Evolutionary conservation across 768 basidiomycete genomes (phyloP).

Genomic region (Pulveroboletus sp.): DNA sequence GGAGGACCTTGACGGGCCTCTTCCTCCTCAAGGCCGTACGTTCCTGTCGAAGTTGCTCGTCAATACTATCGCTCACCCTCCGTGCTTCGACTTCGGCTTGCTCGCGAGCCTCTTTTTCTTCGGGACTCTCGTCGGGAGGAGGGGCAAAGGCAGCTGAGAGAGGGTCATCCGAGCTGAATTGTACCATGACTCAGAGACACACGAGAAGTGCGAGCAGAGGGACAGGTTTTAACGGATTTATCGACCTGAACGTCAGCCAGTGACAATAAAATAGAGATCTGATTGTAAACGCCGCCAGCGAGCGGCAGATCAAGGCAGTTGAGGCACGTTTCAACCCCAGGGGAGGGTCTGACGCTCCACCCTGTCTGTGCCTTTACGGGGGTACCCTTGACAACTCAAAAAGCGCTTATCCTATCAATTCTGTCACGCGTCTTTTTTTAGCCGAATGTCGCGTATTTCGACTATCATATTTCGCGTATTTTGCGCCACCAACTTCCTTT

Average conservation of each 20-base stretch:
- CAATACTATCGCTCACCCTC: constrained; percentile 66
- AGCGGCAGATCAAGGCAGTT: not conserved
- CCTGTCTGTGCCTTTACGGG: no score
- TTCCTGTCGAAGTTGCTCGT: constrained; percentile 66
- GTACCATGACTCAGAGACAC: constrained; percentile 17
- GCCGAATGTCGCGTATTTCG: no score
- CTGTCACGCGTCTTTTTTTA: no score
- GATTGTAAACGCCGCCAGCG: constrained; percentile 1
- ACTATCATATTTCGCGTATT: no score
- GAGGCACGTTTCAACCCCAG: no score
- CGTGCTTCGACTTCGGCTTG: constrained; percentile 59
- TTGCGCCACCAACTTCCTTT: no score
- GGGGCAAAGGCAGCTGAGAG: constrained; percentile 57
- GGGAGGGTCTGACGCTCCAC: not conserved
- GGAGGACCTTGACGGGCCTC: constrained; percentile 66
- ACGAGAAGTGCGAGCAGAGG: not conserved
- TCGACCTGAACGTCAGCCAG: no score
- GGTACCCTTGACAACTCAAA: no score
- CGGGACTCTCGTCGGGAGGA: constrained; percentile 57
- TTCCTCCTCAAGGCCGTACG: constrained; percentile 52
- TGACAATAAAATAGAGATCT: not conserved
- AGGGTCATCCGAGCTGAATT: constrained; percentile 52
- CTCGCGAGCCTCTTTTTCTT: constrained; percentile 52
- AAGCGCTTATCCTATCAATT: no score
- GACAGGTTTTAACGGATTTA: not conserved